phyloP scores from a whole-genome alignment of 2,329 filamentous ascomycete genomes.

The Diaporthe ilicicola region DNA sequence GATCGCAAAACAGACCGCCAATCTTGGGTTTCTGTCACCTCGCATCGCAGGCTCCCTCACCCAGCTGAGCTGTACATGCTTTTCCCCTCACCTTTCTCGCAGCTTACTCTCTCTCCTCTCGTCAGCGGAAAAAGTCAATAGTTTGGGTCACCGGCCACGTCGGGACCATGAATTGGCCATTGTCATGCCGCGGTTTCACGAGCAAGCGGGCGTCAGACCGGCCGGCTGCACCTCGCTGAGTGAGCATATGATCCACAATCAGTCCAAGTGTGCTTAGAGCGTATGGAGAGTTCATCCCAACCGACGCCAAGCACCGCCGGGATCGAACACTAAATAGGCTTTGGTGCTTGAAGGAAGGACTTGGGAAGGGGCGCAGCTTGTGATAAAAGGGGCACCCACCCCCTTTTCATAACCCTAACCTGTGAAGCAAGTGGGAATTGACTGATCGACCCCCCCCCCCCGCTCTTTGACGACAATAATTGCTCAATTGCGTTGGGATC shows the following conservation, averaged over 20 bases:
- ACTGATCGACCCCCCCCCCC: too few species aligned
- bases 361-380: constrained; percentile 11
- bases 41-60: neutral
- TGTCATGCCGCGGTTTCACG: constrained; percentile 14
- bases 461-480: too few species aligned
- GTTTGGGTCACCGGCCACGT: neutral
- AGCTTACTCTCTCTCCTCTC: neutral
- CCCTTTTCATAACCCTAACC: constrained; percentile 6
- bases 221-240: constrained; percentile 17
- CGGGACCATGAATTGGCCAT: neutral
- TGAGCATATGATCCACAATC: neutral
- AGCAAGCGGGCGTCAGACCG: constrained; percentile 7
- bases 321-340: neutral
- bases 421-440: too few species aligned
- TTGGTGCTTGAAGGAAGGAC: neutral
- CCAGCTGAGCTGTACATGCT: too few species aligned
- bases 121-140: neutral
- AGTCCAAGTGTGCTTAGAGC: constrained; percentile 13
- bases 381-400: neutral
- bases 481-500: too few species aligned
- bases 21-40: constrained; percentile 10
- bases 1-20: constrained; percentile 19
- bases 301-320: neutral
- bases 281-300: constrained; percentile 9
- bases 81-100: neutral